phyloP scores from a whole-genome alignment of 2,329 filamentous ascomycete species.

The Magnaporthiopsis rhizophila region DNA sequence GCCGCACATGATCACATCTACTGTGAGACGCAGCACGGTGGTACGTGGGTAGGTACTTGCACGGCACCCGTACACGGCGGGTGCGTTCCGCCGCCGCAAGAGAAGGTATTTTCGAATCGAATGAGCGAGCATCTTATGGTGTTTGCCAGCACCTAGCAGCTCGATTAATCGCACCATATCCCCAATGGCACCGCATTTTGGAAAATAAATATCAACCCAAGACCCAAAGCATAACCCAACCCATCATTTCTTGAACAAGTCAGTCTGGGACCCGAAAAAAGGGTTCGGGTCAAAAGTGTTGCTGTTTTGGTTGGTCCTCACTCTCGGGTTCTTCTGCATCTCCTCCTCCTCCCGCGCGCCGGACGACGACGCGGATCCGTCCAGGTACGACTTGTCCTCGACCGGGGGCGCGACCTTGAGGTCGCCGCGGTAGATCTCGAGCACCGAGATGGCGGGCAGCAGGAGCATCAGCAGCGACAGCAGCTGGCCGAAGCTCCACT shows the following conservation, averaged over 20 bases:
- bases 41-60: too few species aligned
- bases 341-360: slow-evolving; percentile 33
- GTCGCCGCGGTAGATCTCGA: slow-evolving; percentile 51
- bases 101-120: too few species aligned
- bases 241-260: slow-evolving; percentile 23
- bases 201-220: neutral
- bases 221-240: neutral
- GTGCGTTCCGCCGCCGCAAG: too few species aligned
- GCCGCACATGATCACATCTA: too few species aligned
- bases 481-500: slow-evolving; percentile 57
- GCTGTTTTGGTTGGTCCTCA: slow-evolving; percentile 16
- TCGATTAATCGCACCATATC: too few species aligned
- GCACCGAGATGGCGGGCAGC: slow-evolving; percentile 49
- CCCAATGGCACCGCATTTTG: neutral
- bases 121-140: too few species aligned
- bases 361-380: slow-evolving; percentile 21
- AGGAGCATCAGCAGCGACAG: slow-evolving; percentile 50
- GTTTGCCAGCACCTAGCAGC: too few species aligned
- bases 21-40: too few species aligned
- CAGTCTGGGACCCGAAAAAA: slow-evolving; percentile 31
- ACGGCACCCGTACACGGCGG: too few species aligned
- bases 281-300: slow-evolving; percentile 36
- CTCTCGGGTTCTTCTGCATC: slow-evolving; percentile 13
- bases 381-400: slow-evolving; percentile 24
- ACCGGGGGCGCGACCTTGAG: slow-evolving; percentile 33